Evolutionary conservation across 169 alveolate genomes (phyloP).

Genomic region (Plasmodium vivax): DNA sequence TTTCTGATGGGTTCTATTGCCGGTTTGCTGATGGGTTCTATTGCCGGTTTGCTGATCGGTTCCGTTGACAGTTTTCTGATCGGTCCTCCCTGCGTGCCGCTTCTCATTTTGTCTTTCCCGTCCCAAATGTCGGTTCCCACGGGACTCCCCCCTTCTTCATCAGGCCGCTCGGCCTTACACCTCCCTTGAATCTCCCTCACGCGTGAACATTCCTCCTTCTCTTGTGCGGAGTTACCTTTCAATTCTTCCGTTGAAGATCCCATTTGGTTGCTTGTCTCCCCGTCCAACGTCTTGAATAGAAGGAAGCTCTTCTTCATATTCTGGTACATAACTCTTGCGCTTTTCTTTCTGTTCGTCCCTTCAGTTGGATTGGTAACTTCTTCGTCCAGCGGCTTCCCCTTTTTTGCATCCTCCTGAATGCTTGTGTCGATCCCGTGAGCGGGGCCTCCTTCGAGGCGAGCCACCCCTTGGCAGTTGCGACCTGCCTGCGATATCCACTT

Average conservation of each 20-base stretch:
- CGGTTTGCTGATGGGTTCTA: too few species aligned
- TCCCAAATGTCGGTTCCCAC: not conserved
- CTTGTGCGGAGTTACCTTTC: not conserved
- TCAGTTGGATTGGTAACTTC: not conserved
- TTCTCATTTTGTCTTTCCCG: not conserved
- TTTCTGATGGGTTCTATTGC: too few species aligned
- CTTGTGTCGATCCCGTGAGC: not conserved
- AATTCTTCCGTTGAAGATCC: not conserved
- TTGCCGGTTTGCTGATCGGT: not conserved
- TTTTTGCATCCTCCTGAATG: not conserved
- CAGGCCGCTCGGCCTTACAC: not conserved
- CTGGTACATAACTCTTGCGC: constrained; percentile 52
- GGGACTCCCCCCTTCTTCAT: not conserved
- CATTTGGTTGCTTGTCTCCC: not conserved
- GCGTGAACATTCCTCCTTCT: not conserved
- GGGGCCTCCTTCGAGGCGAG: not conserved
- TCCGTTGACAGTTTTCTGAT: not conserved
- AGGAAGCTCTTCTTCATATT: constrained; percentile 52
- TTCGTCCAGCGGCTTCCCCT: not conserved
- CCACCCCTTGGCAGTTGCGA: not conserved
- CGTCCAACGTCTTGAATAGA: constrained; percentile 1
- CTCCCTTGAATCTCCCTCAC: not conserved
- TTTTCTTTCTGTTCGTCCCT: not conserved
- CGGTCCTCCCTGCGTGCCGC: not conserved
- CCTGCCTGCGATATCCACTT: not conserved